Evolutionary conservation across 2,329 filamentous ascomycete species (phyloP).

Genomic region (Thelonectria rubi): DNA sequence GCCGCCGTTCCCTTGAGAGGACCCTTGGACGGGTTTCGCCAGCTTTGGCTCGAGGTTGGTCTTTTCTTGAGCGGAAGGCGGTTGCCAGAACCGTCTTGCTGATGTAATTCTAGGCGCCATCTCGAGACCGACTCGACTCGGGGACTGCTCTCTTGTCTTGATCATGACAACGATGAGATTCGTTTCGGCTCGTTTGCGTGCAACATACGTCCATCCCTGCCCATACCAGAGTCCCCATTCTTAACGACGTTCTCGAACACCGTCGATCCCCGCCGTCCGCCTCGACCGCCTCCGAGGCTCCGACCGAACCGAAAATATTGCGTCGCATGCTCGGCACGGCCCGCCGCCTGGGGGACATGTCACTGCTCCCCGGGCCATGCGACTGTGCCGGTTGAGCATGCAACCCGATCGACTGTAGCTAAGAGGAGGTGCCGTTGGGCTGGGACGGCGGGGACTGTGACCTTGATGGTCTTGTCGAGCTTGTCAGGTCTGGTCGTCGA

Average conservation of each 20-base stretch:
- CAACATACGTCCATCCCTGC: slow-evolving; percentile 1
- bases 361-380: slow-evolving; percentile 3
- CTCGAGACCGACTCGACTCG: too few relatives aligned
- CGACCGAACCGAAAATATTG: not conserved
- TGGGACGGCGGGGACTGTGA: too few relatives aligned
- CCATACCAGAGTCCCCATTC: not conserved
- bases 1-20: too few relatives aligned
- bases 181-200: not conserved
- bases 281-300: not conserved
- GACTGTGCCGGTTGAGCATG: not conserved
- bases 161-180: not conserved
- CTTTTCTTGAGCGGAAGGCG: not conserved
- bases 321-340: slow-evolving; percentile 17
- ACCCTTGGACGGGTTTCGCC: not conserved
- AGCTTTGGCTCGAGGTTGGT: not conserved
- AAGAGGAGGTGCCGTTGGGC: too few relatives aligned
- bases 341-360: slow-evolving; percentile 9
- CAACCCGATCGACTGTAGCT: not conserved
- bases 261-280: slow-evolving; percentile 1
- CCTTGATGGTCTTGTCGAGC: too few relatives aligned
- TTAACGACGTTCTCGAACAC: slow-evolving; percentile 7
- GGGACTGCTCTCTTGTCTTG: not conserved
- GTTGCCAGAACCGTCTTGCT: not conserved
- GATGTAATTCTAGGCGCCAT: not conserved
- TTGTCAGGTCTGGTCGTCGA: too few relatives aligned